phyloP scores from a whole-genome alignment of 1,139 yeast species.

The Taphrina sp. region DNA sequence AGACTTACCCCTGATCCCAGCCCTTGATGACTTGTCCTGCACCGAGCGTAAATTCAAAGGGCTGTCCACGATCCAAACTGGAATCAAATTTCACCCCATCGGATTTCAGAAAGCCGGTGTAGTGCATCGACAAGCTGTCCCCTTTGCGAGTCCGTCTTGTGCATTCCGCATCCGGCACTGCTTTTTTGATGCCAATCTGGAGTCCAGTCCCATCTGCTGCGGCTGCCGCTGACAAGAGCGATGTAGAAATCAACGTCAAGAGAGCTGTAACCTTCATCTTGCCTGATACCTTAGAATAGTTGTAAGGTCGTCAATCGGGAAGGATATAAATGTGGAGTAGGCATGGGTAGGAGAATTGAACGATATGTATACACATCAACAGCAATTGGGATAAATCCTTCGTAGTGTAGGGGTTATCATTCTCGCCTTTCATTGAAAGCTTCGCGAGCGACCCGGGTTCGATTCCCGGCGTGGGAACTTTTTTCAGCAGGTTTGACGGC shows the following conservation, averaged over 20 bases:
- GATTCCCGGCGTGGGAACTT: conserved; percentile 28
- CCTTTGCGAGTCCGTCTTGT: conserved; percentile 71
- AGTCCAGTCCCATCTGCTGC: conserved; percentile 9
- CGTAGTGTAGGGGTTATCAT: conserved; percentile 30
- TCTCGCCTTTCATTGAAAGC: conserved; percentile 22
- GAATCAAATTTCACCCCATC: conserved; percentile 96
- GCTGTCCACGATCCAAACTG: conserved; percentile 86
- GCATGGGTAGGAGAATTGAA: no score
- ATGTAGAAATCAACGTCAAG: no score
- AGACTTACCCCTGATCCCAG: conserved; percentile 95
- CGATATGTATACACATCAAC: no score
- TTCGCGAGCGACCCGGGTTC: conserved; percentile 30
- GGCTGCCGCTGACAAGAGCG: no score
- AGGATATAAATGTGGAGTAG: no score
- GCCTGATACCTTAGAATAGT: no score
- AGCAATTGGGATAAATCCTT: conserved; percentile 2
- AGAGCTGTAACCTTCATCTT: no score
- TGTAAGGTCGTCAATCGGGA: no score
- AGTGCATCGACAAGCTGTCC: conserved; percentile 90
- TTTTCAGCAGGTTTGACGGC: background rate
- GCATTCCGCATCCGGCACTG: conserved; percentile 19
- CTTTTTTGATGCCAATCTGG: conserved; percentile 30
- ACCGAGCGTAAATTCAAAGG: conserved; percentile 85
- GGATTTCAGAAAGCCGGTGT: conserved; percentile 85
- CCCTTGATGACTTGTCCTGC: conserved; percentile 98